phyloP scores from a whole-genome alignment of 2,329 filamentous ascomycete species.

The Alternaria ethzedia region DNA sequence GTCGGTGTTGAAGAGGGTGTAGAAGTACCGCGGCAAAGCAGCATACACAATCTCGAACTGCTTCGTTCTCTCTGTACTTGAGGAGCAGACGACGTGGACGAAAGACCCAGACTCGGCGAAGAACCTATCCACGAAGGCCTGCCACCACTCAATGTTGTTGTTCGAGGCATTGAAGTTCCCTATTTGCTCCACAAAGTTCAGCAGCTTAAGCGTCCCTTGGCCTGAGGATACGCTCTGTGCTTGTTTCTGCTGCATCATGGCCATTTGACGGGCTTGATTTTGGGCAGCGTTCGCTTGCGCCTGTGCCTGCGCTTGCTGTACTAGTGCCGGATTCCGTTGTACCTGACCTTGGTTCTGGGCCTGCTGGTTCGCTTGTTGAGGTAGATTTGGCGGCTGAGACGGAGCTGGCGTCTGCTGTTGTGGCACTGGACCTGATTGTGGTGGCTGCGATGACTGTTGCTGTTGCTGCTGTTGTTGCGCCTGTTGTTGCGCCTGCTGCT shows the following conservation, averaged over 20 bases:
- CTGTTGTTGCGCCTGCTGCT: conserved; percentile 30
- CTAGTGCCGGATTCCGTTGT: conserved; percentile 45
- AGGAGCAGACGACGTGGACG: conserved; percentile 68
- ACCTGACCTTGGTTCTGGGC: conserved; percentile 41
- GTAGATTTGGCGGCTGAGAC: conserved; percentile 43
- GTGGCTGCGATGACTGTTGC: conserved; percentile 36
- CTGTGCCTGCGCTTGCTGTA: conserved; percentile 38
- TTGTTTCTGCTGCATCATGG: conserved; percentile 40
- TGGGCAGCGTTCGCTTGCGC: conserved; percentile 28
- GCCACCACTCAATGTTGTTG: conserved; percentile 79
- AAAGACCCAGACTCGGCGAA: conserved; percentile 81
- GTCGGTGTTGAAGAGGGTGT: conserved; percentile 83
- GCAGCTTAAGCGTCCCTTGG: conserved; percentile 58
- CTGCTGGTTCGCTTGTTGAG: conserved; percentile 42
- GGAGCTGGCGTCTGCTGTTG: conserved; percentile 52
- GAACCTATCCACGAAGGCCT: conserved; percentile 77
- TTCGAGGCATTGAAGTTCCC: conserved; percentile 51
- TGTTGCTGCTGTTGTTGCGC: conserved; percentile 38
- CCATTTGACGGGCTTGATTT: conserved; percentile 32
- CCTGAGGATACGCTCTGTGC: conserved; percentile 29
- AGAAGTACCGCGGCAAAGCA: conserved; percentile 85
- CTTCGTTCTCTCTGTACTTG: conserved; percentile 68
- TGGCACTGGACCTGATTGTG: conserved; percentile 50
- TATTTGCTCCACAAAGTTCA: conserved; percentile 64
- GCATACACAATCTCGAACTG: conserved; percentile 85